phyloP scores from a whole-genome alignment of 371 early-diverging fungal genomes.

The Mucor irregularis region DNA sequence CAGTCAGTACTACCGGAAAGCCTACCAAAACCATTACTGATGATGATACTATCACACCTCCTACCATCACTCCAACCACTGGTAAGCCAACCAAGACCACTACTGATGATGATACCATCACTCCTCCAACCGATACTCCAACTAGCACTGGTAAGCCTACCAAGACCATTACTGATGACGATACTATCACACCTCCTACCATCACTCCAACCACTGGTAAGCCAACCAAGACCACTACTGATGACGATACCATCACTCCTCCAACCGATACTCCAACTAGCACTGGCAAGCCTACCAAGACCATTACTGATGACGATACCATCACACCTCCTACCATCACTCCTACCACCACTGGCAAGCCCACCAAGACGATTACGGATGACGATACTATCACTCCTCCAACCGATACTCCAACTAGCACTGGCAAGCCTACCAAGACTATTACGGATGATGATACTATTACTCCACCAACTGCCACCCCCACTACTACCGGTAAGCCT shows the following conservation, averaged over 20 bases:
- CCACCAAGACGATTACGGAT: slow-evolving; percentile 2
- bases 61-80: background rate
- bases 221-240: slow-evolving; percentile 9
- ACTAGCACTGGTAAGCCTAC: background rate
- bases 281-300: too few species aligned
- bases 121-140: too few species aligned
- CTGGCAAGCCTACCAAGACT: slow-evolving; percentile 5
- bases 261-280: too few species aligned
- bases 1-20: slow-evolving; percentile 1
- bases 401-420: slow-evolving; percentile 6
- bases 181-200: background rate
- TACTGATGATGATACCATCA: too few species aligned
- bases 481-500: background rate
- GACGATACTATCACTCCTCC: background rate
- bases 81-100: slow-evolving; percentile 5
- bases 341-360: too few species aligned
- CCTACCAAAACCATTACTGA: slow-evolving; percentile 3
- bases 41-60: background rate
- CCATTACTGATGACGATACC: too few species aligned
- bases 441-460: background rate
- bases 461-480: background rate
- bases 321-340: too few species aligned
- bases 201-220: background rate
- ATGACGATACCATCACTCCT: too few species aligned
- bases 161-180: slow-evolving; percentile 5